Evolutionary conservation across 2,329 filamentous ascomycete species (phyloP), one percentile per base, ranked within the genome.

Genomic region (Byssoonygena ceratinophila): DNA sequence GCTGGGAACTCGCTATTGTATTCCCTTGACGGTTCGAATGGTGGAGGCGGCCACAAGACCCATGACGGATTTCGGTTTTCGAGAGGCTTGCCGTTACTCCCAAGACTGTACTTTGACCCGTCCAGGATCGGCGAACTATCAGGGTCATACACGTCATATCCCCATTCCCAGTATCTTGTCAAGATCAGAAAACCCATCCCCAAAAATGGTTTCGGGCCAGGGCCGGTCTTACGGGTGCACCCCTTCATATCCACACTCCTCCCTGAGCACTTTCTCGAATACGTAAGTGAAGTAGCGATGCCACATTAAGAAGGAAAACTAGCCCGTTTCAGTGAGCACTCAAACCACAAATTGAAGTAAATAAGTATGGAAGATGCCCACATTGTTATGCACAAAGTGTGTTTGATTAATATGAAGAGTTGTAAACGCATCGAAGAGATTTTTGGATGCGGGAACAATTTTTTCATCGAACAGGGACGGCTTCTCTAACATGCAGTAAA

Each of bases 221-320:
- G 6, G 31, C 14, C 6, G 2, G 34, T 16, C 50, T 32, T 52
- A 52, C 41, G 71, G 69, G 41, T 69, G 66, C 1, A 60, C 60
- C 1, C 69, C 70, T 9, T 57, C 59, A 57, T 71, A 73, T 22
- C 66, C 65, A 46, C 71, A 73, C 55, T 72, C 65, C 3, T 70
- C 59, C 37, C 63, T 61, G 3, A 73, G 61, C 7, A 63, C 63
- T 53, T 64, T 59, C 53, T 73, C 71, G 52, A 68, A 71, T 11
- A 64, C 58, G 31, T 55, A 61, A 32, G 66, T 56, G 54, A 66
- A 69, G 46, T 67, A 67, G 27, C 70, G 64, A 53, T 72, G 71
- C 67, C 68, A 70, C 29, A 63, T 57, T 31, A 71, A 60, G 39
- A 61, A 60, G 2, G 41, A 39, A 22, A 52, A 52, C 50, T 52